Evolutionary conservation across 768 basidiomycete species (phyloP).

Genomic region (Sporobolomyces roseus): DNA sequence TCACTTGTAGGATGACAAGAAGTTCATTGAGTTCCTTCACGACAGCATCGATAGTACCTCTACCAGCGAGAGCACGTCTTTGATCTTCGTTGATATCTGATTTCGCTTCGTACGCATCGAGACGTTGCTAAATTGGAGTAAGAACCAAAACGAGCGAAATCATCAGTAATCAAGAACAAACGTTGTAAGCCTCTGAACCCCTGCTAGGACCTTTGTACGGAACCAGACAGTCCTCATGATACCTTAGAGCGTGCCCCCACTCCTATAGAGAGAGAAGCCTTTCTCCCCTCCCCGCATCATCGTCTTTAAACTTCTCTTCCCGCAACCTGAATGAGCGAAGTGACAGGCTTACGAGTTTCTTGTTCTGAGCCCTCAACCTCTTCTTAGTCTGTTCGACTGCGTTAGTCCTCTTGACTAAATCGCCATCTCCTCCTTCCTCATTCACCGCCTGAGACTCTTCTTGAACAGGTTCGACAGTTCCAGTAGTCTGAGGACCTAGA

Average conservation of each 20-base stretch:
- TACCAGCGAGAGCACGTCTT: conserved; percentile 40
- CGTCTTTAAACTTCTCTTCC: too few species aligned
- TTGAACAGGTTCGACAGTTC: conserved; percentile 1
- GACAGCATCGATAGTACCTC: conserved; percentile 40
- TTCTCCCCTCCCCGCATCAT: too few species aligned
- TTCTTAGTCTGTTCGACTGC: conserved; percentile 40
- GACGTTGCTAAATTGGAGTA: conserved; percentile 39
- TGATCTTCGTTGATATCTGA: conserved; percentile 45
- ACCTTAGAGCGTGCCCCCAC: too few species aligned
- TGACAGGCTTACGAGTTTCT: conserved; percentile 45
- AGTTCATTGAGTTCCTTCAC: conserved; percentile 45
- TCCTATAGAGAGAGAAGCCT: too few species aligned
- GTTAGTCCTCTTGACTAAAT: conserved; percentile 29
- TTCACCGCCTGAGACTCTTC: background rate
- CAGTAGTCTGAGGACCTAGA: conserved; percentile 2
- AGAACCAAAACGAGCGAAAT: background rate
- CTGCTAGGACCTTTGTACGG: too few species aligned
- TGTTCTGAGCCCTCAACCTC: conserved; percentile 41
- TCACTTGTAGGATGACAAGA: conserved; percentile 44
- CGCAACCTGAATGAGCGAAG: too few species aligned
- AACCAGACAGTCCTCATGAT: too few species aligned
- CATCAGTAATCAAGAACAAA: too few species aligned
- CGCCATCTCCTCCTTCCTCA: conserved; percentile 6
- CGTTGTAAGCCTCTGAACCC: too few species aligned
- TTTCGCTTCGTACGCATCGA: conserved; percentile 42